These are phyloP conservation scores for Boletellus sp. DNA, from an alignment of 768 basidiomycete species.

Conservation along the genomic window DNA sequence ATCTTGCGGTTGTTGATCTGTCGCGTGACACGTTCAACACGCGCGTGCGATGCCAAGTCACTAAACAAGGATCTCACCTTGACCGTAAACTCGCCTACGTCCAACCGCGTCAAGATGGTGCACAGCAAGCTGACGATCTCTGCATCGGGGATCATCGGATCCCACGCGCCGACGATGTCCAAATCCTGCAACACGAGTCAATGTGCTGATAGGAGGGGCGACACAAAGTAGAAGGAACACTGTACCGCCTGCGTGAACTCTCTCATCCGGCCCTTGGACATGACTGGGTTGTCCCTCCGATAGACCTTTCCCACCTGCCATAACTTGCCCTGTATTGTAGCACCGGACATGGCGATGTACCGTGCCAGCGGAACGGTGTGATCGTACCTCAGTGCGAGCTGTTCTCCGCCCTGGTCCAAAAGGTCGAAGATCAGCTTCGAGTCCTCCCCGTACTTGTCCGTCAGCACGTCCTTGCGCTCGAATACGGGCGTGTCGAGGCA, in stretches of 20 bases:
- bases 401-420: slow-evolving; percentile 95
- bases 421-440: slow-evolving; percentile 96
- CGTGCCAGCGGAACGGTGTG: slow-evolving; percentile 96
- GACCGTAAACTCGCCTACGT: slow-evolving; percentile 92
- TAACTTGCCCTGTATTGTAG: slow-evolving; percentile 73
- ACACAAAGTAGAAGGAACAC: slow-evolving; percentile 4
- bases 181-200: too few relatives aligned
- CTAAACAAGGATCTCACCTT: slow-evolving; percentile 51
- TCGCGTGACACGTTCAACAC: neutral
- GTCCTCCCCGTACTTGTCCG: slow-evolving; percentile 98
- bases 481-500: slow-evolving; percentile 98
- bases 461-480: slow-evolving; percentile 92
- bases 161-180: slow-evolving; percentile 89
- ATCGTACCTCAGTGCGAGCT: slow-evolving; percentile 91
- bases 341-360: slow-evolving; percentile 93
- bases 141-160: slow-evolving; percentile 96
- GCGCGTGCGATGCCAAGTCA: neutral
- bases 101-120: slow-evolving; percentile 75
- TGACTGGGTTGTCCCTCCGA: slow-evolving; percentile 91
- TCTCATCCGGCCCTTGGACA: slow-evolving; percentile 97
- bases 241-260: slow-evolving; percentile 96
- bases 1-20: slow-evolving; percentile 96
- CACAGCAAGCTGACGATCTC: slow-evolving; percentile 82
- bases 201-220: too few relatives aligned
- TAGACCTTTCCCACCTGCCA: too few relatives aligned